Percentiles rank a stretch among this genome's conserved stretches.
Conservation (phyloP, 192 early-diverging fungal genomes). For the Spinellus fusiger region DNA sequence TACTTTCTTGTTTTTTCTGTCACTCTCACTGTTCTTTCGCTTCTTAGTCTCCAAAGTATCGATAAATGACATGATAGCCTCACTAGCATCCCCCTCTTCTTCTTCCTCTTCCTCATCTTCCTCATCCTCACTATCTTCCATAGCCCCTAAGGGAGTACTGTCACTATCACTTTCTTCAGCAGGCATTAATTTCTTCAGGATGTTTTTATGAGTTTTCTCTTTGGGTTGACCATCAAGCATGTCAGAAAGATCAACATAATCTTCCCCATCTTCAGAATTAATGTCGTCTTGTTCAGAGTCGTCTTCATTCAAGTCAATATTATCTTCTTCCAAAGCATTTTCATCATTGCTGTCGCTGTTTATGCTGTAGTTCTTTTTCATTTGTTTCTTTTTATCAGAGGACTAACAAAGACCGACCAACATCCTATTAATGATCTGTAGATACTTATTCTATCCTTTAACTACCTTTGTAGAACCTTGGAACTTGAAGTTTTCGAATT, state of each 20-base stretch:
- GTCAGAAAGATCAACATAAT: slow-evolving; percentile 54
- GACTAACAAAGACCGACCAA: not conserved
- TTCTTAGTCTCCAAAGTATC: slow-evolving; percentile 56
- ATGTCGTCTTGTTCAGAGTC: slow-evolving; percentile 40
- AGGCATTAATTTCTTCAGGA: slow-evolving; percentile 17
- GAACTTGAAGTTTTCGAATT: slow-evolving; percentile 67
- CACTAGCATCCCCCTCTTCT: slow-evolving; percentile 32
- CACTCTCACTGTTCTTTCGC: slow-evolving; percentile 34
- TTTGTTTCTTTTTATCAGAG: slow-evolving; percentile 9
- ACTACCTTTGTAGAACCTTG: slow-evolving; percentile 44
- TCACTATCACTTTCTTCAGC: slow-evolving; percentile 37
- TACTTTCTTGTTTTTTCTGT: slow-evolving; percentile 35
- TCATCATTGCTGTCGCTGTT: slow-evolving; percentile 35
- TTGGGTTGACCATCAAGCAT: slow-evolving; percentile 42
- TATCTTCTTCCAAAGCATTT: slow-evolving; percentile 27
- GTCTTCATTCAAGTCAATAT: slow-evolving; percentile 14
- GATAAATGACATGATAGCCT: slow-evolving; percentile 54
- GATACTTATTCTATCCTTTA: slow-evolving; percentile 9
- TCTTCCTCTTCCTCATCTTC: slow-evolving; percentile 34
- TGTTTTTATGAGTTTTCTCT: slow-evolving; percentile 8
- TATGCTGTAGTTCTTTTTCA: slow-evolving; percentile 26
- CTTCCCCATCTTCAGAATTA: slow-evolving; percentile 34
- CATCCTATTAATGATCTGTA: not conserved
- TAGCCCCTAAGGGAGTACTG: slow-evolving; percentile 31
- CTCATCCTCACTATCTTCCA: slow-evolving; percentile 31